These are phyloP conservation scores for Hanseniaspora meyeri DNA, from an alignment of 805 yeast species.

Conservation along the genomic window DNA sequence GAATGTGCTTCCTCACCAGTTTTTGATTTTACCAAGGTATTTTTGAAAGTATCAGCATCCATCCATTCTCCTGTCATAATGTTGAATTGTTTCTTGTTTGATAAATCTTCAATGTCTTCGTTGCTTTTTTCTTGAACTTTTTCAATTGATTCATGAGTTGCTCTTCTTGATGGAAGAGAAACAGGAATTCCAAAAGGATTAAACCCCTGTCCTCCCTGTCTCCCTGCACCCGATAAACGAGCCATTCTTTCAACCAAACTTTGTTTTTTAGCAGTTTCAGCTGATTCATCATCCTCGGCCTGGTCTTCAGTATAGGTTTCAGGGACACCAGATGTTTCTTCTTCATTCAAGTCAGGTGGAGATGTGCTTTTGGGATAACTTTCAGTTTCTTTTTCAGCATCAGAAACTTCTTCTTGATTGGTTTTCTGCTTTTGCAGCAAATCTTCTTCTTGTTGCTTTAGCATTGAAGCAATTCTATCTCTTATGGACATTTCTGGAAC, in stretches of 20 bases:
- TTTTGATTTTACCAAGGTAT: not conserved
- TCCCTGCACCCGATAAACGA: slow-evolving; percentile 72
- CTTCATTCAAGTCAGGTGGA: not conserved
- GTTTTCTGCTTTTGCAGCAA: slow-evolving; percentile 42
- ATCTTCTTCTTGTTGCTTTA: slow-evolving; percentile 62
- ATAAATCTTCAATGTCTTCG: not conserved
- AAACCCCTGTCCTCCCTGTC: slow-evolving; percentile 44
- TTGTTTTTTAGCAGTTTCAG: slow-evolving; percentile 58
- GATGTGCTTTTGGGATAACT: not conserved
- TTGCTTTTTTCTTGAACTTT: slow-evolving; percentile 16
- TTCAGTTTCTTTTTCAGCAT: not conserved
- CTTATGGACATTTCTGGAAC: slow-evolving; percentile 70
- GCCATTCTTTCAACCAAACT: slow-evolving; percentile 90
- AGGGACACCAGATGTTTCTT: slow-evolving; percentile 27
- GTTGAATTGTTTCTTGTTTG: slow-evolving; percentile 7
- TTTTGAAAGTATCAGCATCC: not conserved
- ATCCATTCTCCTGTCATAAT: slow-evolving; percentile 10
- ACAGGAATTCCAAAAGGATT: slow-evolving; percentile 32
- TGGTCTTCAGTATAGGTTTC: slow-evolving; percentile 40
- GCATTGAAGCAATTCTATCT: slow-evolving; percentile 76
- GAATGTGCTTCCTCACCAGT: not conserved
- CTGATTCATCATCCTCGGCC: slow-evolving; percentile 41
- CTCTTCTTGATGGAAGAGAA: slow-evolving; percentile 21
- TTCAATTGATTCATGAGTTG: slow-evolving; percentile 21
- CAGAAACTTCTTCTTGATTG: slow-evolving; percentile 15